A percentile compares a stretch with the other conserved stretches of the same genome.
Evolutionary conservation across 176 grass and related monocot species (phyloP).

Genomic region (Ampelocalamus luodianensis): DNA sequence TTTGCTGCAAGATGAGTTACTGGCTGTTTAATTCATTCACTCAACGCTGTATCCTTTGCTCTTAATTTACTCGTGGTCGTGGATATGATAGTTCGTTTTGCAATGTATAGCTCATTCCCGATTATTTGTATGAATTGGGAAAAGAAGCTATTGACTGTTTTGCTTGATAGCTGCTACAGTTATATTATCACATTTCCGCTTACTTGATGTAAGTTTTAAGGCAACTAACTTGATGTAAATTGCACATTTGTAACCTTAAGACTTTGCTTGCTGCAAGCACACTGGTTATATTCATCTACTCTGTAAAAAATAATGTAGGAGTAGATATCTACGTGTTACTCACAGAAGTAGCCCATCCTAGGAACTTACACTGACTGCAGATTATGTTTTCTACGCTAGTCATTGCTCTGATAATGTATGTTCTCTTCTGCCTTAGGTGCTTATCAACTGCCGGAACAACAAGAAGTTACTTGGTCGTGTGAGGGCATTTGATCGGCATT

Average conservation of each 20-base stretch:
- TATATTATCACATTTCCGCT: not conserved
- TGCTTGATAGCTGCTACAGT: constrained; percentile 1
- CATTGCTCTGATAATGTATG: not conserved
- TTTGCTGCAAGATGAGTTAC: not conserved
- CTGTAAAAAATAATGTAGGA: not conserved
- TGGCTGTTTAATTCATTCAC: not conserved
- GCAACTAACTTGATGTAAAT: not conserved
- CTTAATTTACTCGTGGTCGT: not conserved
- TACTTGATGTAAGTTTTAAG: not conserved
- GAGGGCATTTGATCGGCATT: constrained; percentile 93
- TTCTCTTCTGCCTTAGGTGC: constrained; percentile 55
- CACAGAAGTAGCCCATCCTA: not conserved
- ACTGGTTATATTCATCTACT: not conserved
- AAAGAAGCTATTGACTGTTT: not conserved
- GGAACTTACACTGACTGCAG: not conserved
- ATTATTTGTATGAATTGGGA: not conserved
- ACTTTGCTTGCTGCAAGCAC: not conserved
- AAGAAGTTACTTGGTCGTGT: constrained; percentile 89
- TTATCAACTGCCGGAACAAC: constrained; percentile 98
- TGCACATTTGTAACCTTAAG: not conserved
- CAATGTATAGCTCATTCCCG: not conserved
- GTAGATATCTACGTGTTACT: not conserved
- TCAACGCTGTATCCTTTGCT: not conserved
- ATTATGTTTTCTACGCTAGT: not conserved
- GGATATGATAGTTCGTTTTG: not conserved